Evolutionary conservation across 805 yeast species (phyloP).

Genomic region (Saturnispora sekii): DNA sequence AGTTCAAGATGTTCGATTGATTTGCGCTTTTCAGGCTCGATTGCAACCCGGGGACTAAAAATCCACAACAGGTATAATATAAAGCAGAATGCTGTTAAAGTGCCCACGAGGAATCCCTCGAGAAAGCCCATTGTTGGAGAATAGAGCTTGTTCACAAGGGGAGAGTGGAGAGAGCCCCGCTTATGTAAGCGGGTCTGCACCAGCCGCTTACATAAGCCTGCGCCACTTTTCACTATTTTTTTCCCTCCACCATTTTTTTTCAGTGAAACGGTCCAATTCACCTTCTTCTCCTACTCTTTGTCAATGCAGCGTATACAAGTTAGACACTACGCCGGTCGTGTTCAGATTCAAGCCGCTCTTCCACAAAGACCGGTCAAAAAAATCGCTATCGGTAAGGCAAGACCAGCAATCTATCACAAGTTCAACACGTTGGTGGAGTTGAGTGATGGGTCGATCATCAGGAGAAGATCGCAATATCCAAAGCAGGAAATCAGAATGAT

Average conservation of each 20-base stretch:
- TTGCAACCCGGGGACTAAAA: slow-evolving; percentile 23
- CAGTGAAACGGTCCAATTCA: no score
- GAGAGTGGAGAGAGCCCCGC: no score
- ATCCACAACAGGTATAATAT: not conserved
- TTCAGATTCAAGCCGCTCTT: slow-evolving; percentile 21
- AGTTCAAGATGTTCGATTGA: slow-evolving; percentile 15
- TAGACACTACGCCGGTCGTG: slow-evolving; percentile 25
- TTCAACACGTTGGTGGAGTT: slow-evolving; percentile 85
- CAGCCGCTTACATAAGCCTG: no score
- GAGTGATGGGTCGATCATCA: slow-evolving; percentile 87
- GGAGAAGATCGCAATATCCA: slow-evolving; percentile 79
- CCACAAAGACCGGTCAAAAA: slow-evolving; percentile 54
- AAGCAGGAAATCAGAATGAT: slow-evolving; percentile 77
- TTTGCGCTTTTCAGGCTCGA: slow-evolving; percentile 15
- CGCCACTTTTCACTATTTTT: no score
- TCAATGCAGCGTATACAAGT: slow-evolving; percentile 1
- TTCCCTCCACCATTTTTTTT: no score
- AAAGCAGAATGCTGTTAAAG: not conserved
- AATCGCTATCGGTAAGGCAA: slow-evolving; percentile 70
- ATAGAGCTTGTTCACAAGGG: no score
- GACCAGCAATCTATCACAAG: slow-evolving; percentile 89
- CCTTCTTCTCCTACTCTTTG: no score
- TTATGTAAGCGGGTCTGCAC: no score
- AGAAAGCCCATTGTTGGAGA: not conserved
- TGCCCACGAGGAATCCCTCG: not conserved